Evolutionary conservation across 2,329 filamentous ascomycete genomes (phyloP).

Genomic region (Colletotrichum lindemuthianum): DNA sequence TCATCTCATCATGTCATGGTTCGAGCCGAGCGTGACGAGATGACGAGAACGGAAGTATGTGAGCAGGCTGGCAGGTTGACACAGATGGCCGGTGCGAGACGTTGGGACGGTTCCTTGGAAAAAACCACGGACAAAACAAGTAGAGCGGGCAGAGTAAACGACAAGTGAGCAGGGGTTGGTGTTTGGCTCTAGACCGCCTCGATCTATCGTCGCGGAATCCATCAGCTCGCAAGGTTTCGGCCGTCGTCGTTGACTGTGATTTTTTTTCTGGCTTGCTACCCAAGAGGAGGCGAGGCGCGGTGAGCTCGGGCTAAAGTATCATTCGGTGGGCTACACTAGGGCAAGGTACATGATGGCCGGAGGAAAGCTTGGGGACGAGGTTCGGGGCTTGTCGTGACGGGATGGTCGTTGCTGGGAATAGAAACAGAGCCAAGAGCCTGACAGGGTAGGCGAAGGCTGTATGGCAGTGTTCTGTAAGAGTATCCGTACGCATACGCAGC

Average conservation of each 20-base stretch:
- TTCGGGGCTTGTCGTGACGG: slow-evolving; percentile 1
- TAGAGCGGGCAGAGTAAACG: slow-evolving; percentile 9
- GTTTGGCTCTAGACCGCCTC: slow-evolving; percentile 34
- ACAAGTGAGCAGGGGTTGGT: slow-evolving; percentile 25
- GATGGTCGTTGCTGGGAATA: slow-evolving; percentile 10
- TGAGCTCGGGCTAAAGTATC: slow-evolving; percentile 16
- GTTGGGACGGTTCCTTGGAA: slow-evolving; percentile 24
- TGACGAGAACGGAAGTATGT: slow-evolving; percentile 9
- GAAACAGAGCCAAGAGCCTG: not conserved
- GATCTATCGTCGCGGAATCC: slow-evolving; percentile 30
- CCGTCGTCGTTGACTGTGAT: slow-evolving; percentile 1
- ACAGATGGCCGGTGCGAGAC: slow-evolving; percentile 18
- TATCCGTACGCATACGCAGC: not conserved
- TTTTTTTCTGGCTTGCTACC: slow-evolving; percentile 6
- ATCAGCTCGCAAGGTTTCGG: slow-evolving; percentile 23
- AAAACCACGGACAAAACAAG: slow-evolving; percentile 19
- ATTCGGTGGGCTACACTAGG: slow-evolving; percentile 18
- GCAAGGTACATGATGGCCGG: slow-evolving; percentile 10
- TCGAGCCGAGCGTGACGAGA: slow-evolving; percentile 14
- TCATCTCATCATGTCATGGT: slow-evolving; percentile 23
- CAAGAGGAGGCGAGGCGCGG: not conserved
- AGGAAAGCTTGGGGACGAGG: slow-evolving; percentile 8
- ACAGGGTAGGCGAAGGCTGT: not conserved
- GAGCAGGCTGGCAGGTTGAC: slow-evolving; percentile 5
- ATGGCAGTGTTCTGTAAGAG: not conserved